Evolutionary conservation across 208 protist species (phyloP).

Genomic region (Naegleria lovaniensis): DNA sequence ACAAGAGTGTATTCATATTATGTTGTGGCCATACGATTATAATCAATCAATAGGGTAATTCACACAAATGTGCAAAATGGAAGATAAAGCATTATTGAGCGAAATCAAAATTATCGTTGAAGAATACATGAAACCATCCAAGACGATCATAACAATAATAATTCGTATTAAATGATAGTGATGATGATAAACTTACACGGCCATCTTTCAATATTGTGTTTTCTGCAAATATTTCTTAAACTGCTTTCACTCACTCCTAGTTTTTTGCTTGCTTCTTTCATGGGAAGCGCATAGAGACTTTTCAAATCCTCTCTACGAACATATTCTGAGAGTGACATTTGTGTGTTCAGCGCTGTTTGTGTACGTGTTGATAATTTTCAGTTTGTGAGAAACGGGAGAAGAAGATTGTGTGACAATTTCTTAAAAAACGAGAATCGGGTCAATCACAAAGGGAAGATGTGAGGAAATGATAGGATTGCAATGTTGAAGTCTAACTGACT

Average conservation of each 20-base stretch:
- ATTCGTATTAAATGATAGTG: not conserved
- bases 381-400: too few species aligned
- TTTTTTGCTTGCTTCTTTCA: conserved; percentile 19
- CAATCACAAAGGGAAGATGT: too few species aligned
- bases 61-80: not conserved
- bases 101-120: not conserved
- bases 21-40: not conserved
- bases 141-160: not conserved
- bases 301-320: not conserved
- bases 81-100: not conserved
- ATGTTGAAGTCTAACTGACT: too few species aligned
- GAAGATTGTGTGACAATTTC: too few species aligned
- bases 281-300: not conserved
- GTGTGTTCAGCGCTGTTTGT: too few species aligned
- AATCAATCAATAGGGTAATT: not conserved
- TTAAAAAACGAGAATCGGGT: too few species aligned
- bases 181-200: not conserved
- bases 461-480: too few species aligned
- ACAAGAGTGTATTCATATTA: too few species aligned
- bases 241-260: not conserved
- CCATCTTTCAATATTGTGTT: conserved; percentile 2
- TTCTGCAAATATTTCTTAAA: conserved; percentile 15
- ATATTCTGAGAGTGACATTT: conserved; percentile 16
- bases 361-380: too few species aligned
- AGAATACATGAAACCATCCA: not conserved